Conservation (phyloP, 805 yeast genomes). For the Lipomyces yamadae region DNA sequence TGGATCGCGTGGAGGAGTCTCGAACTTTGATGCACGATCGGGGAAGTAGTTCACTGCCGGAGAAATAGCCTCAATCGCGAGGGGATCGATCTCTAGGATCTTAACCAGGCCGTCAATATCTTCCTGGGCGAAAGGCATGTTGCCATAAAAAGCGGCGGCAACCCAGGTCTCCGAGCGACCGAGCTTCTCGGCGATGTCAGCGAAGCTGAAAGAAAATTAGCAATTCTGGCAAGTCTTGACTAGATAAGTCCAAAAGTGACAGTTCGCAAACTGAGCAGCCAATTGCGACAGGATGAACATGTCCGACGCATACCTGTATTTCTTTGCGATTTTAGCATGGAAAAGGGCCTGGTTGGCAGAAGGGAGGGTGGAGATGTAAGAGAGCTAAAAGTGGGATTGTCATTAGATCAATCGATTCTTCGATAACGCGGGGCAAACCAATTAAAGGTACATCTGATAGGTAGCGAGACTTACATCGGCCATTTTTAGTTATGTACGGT, state of each 20-base stretch:
- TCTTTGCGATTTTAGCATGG: conserved; percentile 37
- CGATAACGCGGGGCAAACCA: neutral
- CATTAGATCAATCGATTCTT: neutral
- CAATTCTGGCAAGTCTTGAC: neutral
- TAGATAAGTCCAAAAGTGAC: too few species aligned
- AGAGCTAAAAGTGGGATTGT: conserved; percentile 19
- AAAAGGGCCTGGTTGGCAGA: conserved; percentile 37
- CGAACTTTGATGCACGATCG: conserved; percentile 30
- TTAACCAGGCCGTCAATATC: conserved; percentile 29
- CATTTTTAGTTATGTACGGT: conserved; percentile 15
- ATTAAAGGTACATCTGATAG: neutral
- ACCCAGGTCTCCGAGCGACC: conserved; percentile 38
- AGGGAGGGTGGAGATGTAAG: conserved; percentile 34
- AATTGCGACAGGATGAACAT: neutral
- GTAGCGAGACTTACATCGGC: conserved; percentile 24
- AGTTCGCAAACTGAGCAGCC: neutral
- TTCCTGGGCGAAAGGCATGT: conserved; percentile 37
- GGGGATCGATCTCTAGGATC: conserved; percentile 35
- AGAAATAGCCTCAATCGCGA: conserved; percentile 24
- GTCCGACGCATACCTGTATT: conserved; percentile 25
- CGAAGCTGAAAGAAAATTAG: conserved; percentile 24
- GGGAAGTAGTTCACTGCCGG: conserved; percentile 35
- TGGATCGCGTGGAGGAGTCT: conserved; percentile 36
- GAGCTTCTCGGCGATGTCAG: conserved; percentile 35
- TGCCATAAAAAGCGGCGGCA: conserved; percentile 39